Evolutionary conservation across 2,329 filamentous ascomycete species (phyloP).

Genomic region (Albophoma yamanashiensis): DNA sequence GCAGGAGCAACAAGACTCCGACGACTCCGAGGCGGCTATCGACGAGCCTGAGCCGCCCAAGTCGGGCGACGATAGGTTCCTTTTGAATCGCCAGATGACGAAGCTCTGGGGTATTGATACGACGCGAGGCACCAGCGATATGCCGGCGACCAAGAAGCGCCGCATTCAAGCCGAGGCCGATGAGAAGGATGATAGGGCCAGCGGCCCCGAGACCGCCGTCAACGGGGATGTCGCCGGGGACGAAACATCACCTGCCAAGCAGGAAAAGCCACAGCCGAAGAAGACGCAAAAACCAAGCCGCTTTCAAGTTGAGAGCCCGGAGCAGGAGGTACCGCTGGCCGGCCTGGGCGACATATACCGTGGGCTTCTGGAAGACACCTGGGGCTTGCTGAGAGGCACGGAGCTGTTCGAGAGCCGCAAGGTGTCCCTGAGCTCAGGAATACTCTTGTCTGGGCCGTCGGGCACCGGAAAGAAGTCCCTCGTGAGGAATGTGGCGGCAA

Average conservation of each 20-base stretch:
- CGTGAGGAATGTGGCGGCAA: slow-evolving; percentile 61
- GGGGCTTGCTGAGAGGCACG: slow-evolving; percentile 9
- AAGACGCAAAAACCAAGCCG: slow-evolving; percentile 19
- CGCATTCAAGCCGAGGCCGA: slow-evolving; percentile 16
- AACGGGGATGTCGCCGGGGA: not conserved
- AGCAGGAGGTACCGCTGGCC: slow-evolving; percentile 12
- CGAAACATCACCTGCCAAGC: slow-evolving; percentile 6
- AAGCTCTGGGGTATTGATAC: slow-evolving; percentile 24
- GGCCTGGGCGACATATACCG: slow-evolving; percentile 17
- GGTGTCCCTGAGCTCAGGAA: slow-evolving; percentile 31
- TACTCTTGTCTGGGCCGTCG: slow-evolving; percentile 67
- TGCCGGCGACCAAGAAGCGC: slow-evolving; percentile 20
- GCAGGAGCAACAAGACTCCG: slow-evolving; percentile 50
- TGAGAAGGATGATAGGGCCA: slow-evolving; percentile 8
- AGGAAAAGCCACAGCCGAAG: slow-evolving; percentile 16
- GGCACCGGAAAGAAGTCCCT: slow-evolving; percentile 76
- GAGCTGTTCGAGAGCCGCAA: slow-evolving; percentile 7
- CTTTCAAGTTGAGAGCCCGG: slow-evolving; percentile 17
- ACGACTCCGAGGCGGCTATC: slow-evolving; percentile 38
- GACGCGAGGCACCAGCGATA: slow-evolving; percentile 9
- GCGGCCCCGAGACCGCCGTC: not conserved
- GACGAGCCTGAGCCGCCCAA: slow-evolving; percentile 26
- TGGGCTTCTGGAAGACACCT: slow-evolving; percentile 8
- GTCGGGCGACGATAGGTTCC: slow-evolving; percentile 23
- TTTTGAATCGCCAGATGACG: slow-evolving; percentile 31